Base-by-base conservation (phyloP, 139 green algal genomes). In the Zygnema cylindricum region DNA sequence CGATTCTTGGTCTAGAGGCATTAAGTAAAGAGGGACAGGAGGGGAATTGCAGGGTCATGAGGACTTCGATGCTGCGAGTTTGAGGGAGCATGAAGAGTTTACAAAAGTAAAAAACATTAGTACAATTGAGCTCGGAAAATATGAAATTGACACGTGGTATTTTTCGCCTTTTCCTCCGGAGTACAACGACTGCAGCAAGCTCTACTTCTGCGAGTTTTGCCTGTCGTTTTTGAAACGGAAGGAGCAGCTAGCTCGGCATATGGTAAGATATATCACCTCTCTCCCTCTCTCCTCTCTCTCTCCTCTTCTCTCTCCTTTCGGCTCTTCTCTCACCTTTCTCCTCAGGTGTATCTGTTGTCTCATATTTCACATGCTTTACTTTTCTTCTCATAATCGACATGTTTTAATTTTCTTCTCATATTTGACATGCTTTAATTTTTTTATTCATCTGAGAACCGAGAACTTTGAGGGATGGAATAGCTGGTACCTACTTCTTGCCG, bases 131-230 rank as follows among this genome's bases (percentile, higher is more conserved):
- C 93, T 99, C 85, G 97, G 97, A 23, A 93, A 92, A 43, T 95
- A 97, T 79, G 91, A 97, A 92, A 98, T 99, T 93, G 97, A 99
- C 85, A 99, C 97, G 22, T 99, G 97, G 97, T 99, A 99, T 95
- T 99, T 98, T 91, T 98, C 94, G 16, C 97, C 97, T 22, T 95
- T 99, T 83, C 97, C 97, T 21, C 86, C 93, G 57, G 95, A 98
- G 95, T 98, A 95, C 91, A 94, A 94, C 55, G 91, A 96, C 85
- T 96, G 94, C 95, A 96, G 96, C 93, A 96, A 97, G 93, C 95
- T 99, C 69, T 99, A 96, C 93, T 98, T 99, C 79, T 98, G 96
- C 91, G 98, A 99, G 93, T 99, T 96, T 93, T 92, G 94, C 75
- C 95, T 99, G 69, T 92, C 94, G 76, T 98, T 96, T 91, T 95